Evolutionary conservation across 164 flowering plant genomes (phyloP), one percentile per base, ranked within the genome.

Genomic region (Magnolia sinica): DNA sequence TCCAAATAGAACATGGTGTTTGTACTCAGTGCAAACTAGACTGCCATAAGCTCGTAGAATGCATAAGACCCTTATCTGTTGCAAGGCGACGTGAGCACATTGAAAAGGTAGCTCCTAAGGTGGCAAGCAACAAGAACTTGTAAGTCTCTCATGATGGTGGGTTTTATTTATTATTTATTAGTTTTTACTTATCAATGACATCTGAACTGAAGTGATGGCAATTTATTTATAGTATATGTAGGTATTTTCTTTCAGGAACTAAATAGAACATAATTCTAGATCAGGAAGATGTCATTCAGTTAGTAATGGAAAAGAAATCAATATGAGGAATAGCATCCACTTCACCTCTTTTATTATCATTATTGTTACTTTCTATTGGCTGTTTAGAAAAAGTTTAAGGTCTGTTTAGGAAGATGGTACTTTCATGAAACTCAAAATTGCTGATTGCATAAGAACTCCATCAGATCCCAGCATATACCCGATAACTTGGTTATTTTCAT

Each of bases 1-100:
- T 92, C 78, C 83, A 88, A 84, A 77, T 91, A 49, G 99, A 96
- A 72, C 87, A 85, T 83, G 99, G 99, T 64, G 80, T 94, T 71
- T 94, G 99, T 80, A 81, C 90, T 78, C 83, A 74, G 66, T 96
- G 99, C 87, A 86, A 87, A 50, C 80, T 94, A 73, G 93, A 94
- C 81, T 92, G 97, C 81, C 98, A 91, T 81, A 85, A 89, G 74
- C 95, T 96, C 74, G 92, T 91, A 72, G 77, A 81, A 72, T 77
- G 76, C 75, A 73, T 96, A 81, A 87, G 76, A 79, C 94, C 89
- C 50, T 84, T 96, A 75, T 78, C 96, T 77, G 31, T 81, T 81
- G 83, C 83, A 59, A 82, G 75, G 74, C 85, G 98, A 50, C 76
- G 76, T 50, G 87, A 81, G 67, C 86, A 89, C 79, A 85, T 96